Evolutionary conservation across 345 rosid genomes (phyloP), one percentile per base, ranked within the genome.

Genomic region (Ricinus communis): DNA sequence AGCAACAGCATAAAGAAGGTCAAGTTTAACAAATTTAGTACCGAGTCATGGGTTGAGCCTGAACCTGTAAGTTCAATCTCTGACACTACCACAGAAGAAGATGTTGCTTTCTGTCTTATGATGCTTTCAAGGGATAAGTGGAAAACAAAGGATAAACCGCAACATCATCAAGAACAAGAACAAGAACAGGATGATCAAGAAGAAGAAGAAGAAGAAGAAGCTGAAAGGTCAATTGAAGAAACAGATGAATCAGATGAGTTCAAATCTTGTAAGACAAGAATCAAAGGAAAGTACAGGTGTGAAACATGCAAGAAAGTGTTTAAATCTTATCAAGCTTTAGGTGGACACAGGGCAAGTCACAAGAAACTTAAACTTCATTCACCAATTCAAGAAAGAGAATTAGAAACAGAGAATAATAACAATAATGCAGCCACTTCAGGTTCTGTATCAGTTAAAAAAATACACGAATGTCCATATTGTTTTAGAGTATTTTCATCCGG

Each of bases 281-380:
- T 36, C 46, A 71, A 83, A 74, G 83, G 88, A 11, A 92, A 82
- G 67, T 87, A 85, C 84, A 85, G 76, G 74, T 95, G 99, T 40
- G 96, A 92, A 57, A 90, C 97, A 41, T 95, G 99, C 75, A 88
- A 79, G 8, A 89, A 85, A 73, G 84, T 81, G 61, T 92, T 95
- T 56, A 90, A 86, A 77, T 92, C 99, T 13, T 95, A 92, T 79
- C 98, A 92, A 81, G 99, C 97, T 24, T 72, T 95, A 49, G 97
- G 97, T 58, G 95, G 97, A 0, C 99, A 95, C 70, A 72, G 94
- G 67, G 98, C 98, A 64, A 94, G 97, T 57, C 98, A 94, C 81
- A 90, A 87, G 81, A 90, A 88, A 71, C 82, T 86, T 31, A 85
- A 73, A 74, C 71, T 81, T 63, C 21, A 45, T 52, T 71, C 75